Conservation (phyloP, 148 eudicot species). For the Suaeda aralocaspica region DNA sequence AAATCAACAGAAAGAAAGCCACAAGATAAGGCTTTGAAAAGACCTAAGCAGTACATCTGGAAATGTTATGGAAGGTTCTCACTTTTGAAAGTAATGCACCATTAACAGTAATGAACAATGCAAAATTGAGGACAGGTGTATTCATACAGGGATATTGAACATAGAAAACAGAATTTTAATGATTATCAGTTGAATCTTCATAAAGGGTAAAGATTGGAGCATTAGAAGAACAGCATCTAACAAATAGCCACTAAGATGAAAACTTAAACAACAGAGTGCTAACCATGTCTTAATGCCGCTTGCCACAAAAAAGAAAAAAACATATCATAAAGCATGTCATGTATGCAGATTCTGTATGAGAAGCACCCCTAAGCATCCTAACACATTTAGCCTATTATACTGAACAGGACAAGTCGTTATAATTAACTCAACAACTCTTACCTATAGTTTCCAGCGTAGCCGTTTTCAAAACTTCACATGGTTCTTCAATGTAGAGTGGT, state of each 20-base stretch:
- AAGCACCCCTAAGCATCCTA: not conserved
- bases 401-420: too few species aligned
- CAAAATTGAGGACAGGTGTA: not conserved
- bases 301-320: too few species aligned
- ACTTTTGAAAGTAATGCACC: not conserved
- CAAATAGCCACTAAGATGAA: too few species aligned
- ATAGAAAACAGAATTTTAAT: not conserved
- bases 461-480: conserved; percentile 47
- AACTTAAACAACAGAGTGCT: too few species aligned
- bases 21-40: not conserved
- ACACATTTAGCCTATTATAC: not conserved
- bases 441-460: conserved; percentile 60
- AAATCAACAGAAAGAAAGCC: not conserved
- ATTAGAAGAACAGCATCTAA: too few species aligned
- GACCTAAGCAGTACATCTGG: not conserved
- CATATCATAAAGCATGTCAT: too few species aligned
- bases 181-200: not conserved
- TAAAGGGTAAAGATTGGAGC: too few species aligned
- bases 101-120: not conserved
- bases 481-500: conserved; percentile 46
- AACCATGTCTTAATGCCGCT: too few species aligned
- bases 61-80: not conserved
- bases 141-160: not conserved
- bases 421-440: conserved; percentile 18
- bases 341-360: too few species aligned